Evolutionary conservation across 2,329 filamentous ascomycete species (phyloP), one percentile per base, ranked within the genome.

Genomic region (Talaromyces sp.): DNA sequence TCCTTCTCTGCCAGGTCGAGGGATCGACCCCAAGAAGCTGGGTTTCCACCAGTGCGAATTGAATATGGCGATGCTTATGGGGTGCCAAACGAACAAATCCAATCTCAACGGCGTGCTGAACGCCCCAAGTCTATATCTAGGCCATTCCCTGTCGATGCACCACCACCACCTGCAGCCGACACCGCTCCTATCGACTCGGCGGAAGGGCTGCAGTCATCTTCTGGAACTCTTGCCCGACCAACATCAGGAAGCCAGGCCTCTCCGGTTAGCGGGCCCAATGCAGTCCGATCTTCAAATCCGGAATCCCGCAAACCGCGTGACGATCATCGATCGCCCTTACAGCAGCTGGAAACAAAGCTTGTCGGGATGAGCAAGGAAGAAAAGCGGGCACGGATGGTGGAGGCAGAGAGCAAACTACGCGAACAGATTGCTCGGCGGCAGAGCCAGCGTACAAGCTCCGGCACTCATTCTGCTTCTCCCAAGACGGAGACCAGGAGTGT

Each of bases 351-450:
- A 80, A 86, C 91, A 71, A 95, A 91, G 69, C 84, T 98, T 70
- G 90, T 89, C 75, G 92, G 90, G 77, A 94, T 97, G 75, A 96
- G 90, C 74, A 98, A 97, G 75, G 93, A 97, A 77, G 93, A 97
- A 76, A 96, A 96, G 75, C 85, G 94, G 66, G 92, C 92, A 8
- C 85, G 91, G 54, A 87, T 94, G 4, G 85, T 92, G 72, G 90
- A 94, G 69, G 92, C 92, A 5, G 94, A 97, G 74, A 83, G 87
- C 67, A 84, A 85, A 51, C 85, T 88, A 18, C 85, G 87, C 67
- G 88, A 94, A 70, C 71, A 73, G 4, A 70, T 77, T 61, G 72
- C 73, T 33, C 70, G 68, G 30, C 68, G 70, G 40, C 70, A 73
- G 28, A 66, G 66, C 8, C 68, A 69, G 30, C 65, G 57, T 64